Evolutionary conservation across 116 monocot species (phyloP), one percentile per base, ranked within the genome.

Genomic region (Zostera marina): DNA sequence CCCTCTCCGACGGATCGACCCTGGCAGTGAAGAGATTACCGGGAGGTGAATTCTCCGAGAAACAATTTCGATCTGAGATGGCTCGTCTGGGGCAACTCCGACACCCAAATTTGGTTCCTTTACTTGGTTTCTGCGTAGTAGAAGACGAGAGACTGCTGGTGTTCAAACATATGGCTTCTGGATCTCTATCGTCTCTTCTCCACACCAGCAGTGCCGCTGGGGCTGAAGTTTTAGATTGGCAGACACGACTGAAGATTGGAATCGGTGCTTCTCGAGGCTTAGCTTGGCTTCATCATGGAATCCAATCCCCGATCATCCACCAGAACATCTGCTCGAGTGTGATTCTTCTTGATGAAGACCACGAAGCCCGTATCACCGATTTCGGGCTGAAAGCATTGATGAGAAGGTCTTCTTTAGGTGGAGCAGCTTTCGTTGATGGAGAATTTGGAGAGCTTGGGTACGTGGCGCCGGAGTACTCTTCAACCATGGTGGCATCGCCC

Each of bases 91-190:
- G 84, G 42, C 81, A 73, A 62, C 73, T 88, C 15, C 67, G 88
- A 12, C 93, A 93, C 42, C 88, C 88, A 38, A 93, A 93, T 47
- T 66, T 93, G 21, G 93, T 77, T 0, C 93, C 93, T 0, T 59
- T 93, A 8, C 77, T 88, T 13, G 93, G 88, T 0, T 93, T 76
- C 66, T 88, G 84, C 54, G 53, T 79, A 14, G 79, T 79, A 7
- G 84, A 93, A 48, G 79, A 88, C 4, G 93, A 93, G 66, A 71
- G 79, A 11, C 62, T 93, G 13, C 69, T 93, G 8, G 61, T 93
- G 39, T 93, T 84, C 65, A 93, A 93, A 64, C 65, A 93, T 72
- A 84, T 93, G 84, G 74, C 81, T 14, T 67, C 60, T 21, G 93
- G 88, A 1, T 46, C 81, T 3, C 63, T 93, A 7, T 74, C 73